Base-by-base conservation (phyloP, 2,329 filamentous ascomycete species). In the Sarocladium strictum region DNA sequence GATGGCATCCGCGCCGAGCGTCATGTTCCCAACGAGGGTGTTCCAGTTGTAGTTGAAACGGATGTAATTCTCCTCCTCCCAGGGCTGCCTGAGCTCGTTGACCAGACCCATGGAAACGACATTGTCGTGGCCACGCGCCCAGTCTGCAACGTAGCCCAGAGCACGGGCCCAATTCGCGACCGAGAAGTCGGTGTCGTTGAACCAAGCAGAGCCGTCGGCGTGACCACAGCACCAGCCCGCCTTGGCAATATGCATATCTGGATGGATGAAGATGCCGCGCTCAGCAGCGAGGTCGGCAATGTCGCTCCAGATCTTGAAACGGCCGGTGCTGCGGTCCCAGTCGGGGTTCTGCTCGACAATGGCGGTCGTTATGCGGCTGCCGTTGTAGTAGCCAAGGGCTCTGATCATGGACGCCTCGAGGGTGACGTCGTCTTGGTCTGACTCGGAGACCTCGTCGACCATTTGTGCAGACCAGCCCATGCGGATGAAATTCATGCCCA, bases 401-500 rank as follows among this genome's bases (percentile, higher is more conserved):
- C 65, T 63, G 40, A 67, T 65, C 45, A 76, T 65, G n/a, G 72
- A 64, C 1, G 65, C 62, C 47, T 67, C 62, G 5, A 76, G 63
- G 3, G 68, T 63, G 0, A 74, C 67, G 57, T 76, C 73, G 11
- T 63, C 65, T 23, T 71, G 71, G 24, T 64, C 64, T 17, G 65
- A 65, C 21, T 71, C 68, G 55, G 70, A 67, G 50, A 74, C 68
- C 56, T 76, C 69, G 58, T 82, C 78, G 41, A 83, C 65, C 78
- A 82, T 80, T 58, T 81, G 72, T 56, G 78, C 80, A 0, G 78
- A 77, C 57, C 77, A 82, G 3, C 76, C 78, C 59, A 83, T 71
- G 19, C 79, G 75, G 23, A 82, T 74, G n/a, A 74, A 76, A 60
- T 83, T 82, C 63, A 80, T 76, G 1, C 77, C 78, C 9, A 80